These are phyloP conservation scores for Clarkia xantiana DNA, from an alignment of 345 rosid genomes.

Conservation along the genomic window DNA sequence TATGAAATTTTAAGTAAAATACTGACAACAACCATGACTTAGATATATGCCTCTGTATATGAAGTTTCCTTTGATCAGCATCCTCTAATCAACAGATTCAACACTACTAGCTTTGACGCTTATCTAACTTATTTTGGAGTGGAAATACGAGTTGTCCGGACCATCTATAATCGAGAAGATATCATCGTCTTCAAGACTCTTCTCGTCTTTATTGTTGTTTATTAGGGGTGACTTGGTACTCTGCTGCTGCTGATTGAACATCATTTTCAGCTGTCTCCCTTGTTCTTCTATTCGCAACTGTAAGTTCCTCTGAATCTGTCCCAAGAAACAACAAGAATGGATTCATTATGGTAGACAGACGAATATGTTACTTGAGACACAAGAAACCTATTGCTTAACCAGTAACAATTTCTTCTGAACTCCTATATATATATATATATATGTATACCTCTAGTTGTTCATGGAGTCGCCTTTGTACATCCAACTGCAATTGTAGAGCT, in stretches of 20 bases:
- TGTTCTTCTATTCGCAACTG: slow-evolving; percentile 83
- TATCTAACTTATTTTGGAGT: slow-evolving; percentile 48
- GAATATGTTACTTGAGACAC: not conserved
- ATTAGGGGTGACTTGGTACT: slow-evolving; percentile 21
- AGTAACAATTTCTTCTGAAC: not conserved
- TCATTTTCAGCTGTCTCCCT: slow-evolving; percentile 55
- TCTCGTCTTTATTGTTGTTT: slow-evolving; percentile 14
- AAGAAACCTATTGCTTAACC: too few species aligned
- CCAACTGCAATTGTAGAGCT: slow-evolving; percentile 68
- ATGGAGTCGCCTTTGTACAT: slow-evolving; percentile 82
- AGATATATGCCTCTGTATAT: too few species aligned
- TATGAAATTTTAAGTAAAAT: too few species aligned
- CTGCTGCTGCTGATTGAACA: slow-evolving; percentile 74
- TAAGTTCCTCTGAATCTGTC: slow-evolving; percentile 63
- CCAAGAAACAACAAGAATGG: not conserved
- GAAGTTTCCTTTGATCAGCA: too few species aligned
- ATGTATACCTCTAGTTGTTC: slow-evolving; percentile 75
- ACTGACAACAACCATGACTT: too few species aligned
- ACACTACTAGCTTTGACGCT: too few species aligned
- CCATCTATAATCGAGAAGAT: slow-evolving; percentile 23
- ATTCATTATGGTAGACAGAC: not conserved
- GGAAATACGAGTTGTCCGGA: slow-evolving; percentile 28
- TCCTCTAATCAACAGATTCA: too few species aligned
- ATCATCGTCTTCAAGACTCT: slow-evolving; percentile 29
- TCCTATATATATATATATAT: not conserved